These are phyloP conservation scores for Leonotis leonurus DNA, from an alignment of 257 asterid species.

Conservation along the genomic window DNA sequence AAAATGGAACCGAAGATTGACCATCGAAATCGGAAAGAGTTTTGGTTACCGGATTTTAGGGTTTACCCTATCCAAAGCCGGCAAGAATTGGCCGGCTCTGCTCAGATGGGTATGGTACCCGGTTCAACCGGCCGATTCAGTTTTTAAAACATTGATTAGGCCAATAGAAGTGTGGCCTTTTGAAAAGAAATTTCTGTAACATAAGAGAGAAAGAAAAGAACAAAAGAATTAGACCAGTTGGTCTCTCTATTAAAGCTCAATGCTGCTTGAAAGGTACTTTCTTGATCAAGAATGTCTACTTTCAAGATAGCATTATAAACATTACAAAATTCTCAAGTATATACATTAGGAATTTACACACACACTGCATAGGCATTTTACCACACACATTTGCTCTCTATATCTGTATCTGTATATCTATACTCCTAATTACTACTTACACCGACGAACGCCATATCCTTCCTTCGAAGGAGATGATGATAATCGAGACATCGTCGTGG, in stretches of 20 bases:
- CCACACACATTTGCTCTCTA: constrained; percentile 15
- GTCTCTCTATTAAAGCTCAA: constrained; percentile 14
- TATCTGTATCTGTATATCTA: constrained; percentile 7
- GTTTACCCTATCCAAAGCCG: too few relatives aligned
- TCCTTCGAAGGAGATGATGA: constrained; percentile 88
- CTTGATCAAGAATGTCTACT: constrained; percentile 17
- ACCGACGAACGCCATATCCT: constrained; percentile 86
- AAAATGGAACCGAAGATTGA: too few relatives aligned
- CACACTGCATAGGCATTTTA: neutral
- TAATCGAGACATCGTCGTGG: constrained; percentile 86
- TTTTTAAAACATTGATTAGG: too few relatives aligned
- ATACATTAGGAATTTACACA: constrained; percentile 24
- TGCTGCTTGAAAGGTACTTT: neutral
- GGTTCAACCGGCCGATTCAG: too few relatives aligned
- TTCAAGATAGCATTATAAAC: constrained; percentile 16
- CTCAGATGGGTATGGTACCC: too few relatives aligned
- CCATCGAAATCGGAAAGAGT: too few relatives aligned
- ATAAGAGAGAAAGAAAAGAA: constrained; percentile 3
- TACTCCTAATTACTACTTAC: constrained; percentile 26
- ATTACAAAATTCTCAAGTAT: constrained; percentile 20
- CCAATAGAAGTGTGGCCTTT: too few relatives aligned
- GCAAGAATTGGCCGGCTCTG: too few relatives aligned
- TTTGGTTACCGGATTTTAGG: too few relatives aligned
- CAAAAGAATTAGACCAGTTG: constrained; percentile 30
- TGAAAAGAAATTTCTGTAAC: too few relatives aligned